Conservation (phyloP, 768 basidiomycete genomes). For the Suillus plorans region DNA sequence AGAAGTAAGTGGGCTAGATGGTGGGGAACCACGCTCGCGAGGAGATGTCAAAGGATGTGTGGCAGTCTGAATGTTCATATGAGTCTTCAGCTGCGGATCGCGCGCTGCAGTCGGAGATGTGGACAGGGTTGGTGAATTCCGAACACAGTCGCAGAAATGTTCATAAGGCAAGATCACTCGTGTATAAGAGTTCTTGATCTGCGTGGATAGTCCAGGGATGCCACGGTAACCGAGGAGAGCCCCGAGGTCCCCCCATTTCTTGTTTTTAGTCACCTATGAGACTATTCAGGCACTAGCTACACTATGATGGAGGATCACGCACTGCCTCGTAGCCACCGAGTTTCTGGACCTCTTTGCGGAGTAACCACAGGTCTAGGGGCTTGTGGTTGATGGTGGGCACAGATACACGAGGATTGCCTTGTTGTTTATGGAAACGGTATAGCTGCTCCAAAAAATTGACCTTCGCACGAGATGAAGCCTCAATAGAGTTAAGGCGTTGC, state of each 20-base stretch:
- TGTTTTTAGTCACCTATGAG: slow-evolving; percentile 72
- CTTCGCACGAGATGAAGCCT: slow-evolving; percentile 95
- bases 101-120: slow-evolving; percentile 39
- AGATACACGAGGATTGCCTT: slow-evolving; percentile 86
- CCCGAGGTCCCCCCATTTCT: slow-evolving; percentile 89
- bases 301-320: slow-evolving; percentile 31
- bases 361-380: slow-evolving; percentile 88
- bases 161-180: slow-evolving; percentile 97
- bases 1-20: slow-evolving; percentile 73
- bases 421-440: slow-evolving; percentile 95
- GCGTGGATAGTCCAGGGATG: slow-evolving; percentile 78
- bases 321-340: slow-evolving; percentile 88
- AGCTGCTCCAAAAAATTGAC: slow-evolving; percentile 97
- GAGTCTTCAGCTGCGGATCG: slow-evolving; percentile 55
- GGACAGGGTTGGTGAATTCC: slow-evolving; percentile 56
- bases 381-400: slow-evolving; percentile 94
- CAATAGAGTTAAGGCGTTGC: slow-evolving; percentile 93
- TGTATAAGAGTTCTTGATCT: slow-evolving; percentile 87
- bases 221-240: slow-evolving; percentile 80
- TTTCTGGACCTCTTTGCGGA: slow-evolving; percentile 89
- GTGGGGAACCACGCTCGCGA: slow-evolving; percentile 54
- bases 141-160: slow-evolving; percentile 77
- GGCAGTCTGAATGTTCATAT: slow-evolving; percentile 45
- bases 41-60: slow-evolving; percentile 38
- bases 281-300: slow-evolving; percentile 25